Evolutionary conservation across 2,329 filamentous ascomycete genomes (phyloP).

Genomic region (Aspergillus oerlinghausenensis): DNA sequence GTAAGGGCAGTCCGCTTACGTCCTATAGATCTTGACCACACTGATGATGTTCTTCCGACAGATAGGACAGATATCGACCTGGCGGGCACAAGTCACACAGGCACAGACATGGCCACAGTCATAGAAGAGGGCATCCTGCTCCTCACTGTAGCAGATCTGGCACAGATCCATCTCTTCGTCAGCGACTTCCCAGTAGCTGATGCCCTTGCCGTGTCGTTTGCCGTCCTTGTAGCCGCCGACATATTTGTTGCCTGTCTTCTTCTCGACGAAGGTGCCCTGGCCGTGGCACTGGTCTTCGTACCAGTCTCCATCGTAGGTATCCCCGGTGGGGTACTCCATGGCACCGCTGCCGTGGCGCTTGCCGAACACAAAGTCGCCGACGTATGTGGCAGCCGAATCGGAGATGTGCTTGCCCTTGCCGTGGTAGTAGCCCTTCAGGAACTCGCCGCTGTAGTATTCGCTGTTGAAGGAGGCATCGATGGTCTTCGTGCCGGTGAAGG

Average conservation of each 20-base stretch:
- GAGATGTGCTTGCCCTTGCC: slow-evolving; percentile 52
- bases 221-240: slow-evolving; percentile 58
- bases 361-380: slow-evolving; percentile 50
- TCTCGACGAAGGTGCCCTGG: slow-evolving; percentile 53
- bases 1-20: slow-evolving; percentile 21
- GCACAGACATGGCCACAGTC: slow-evolving; percentile 61
- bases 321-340: slow-evolving; percentile 54
- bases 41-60: slow-evolving; percentile 55
- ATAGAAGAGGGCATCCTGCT: slow-evolving; percentile 57
- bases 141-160: slow-evolving; percentile 59
- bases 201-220: slow-evolving; percentile 58
- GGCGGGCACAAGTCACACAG: slow-evolving; percentile 55
- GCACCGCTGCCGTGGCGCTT: slow-evolving; percentile 53
- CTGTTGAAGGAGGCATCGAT: slow-evolving; percentile 50
- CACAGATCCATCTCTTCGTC: slow-evolving; percentile 58
- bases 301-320: slow-evolving; percentile 47
- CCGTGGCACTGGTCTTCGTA: slow-evolving; percentile 48
- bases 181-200: slow-evolving; percentile 58
- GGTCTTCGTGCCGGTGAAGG: slow-evolving; percentile 45
- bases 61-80: slow-evolving; percentile 57
- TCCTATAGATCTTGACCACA: slow-evolving; percentile 55
- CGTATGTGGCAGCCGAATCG: slow-evolving; percentile 53
- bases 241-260: slow-evolving; percentile 56
- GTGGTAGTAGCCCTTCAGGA: slow-evolving; percentile 48
- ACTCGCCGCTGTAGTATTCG: slow-evolving; percentile 53